Evolutionary conservation across 1,284 basidiomycete species (phyloP).

Genomic region (Leccinum angustisporum): DNA sequence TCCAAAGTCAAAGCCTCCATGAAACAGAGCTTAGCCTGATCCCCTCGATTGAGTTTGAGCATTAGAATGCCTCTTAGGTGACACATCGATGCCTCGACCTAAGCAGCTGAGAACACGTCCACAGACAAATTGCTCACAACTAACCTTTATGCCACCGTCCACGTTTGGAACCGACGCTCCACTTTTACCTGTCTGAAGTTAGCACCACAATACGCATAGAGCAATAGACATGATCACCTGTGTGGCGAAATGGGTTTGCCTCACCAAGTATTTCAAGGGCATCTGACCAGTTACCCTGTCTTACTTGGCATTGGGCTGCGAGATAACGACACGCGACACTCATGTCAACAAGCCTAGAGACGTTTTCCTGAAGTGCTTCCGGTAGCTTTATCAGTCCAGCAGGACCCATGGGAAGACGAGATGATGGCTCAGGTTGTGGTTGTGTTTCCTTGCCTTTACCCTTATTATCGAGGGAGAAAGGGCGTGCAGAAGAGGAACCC

Average conservation of each 20-base stretch:
- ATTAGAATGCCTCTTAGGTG: conserved; percentile 91
- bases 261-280: conserved; percentile 94
- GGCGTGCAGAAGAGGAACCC: conserved; percentile 22
- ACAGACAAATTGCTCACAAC: conserved; percentile 6
- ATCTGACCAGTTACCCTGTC: conserved; percentile 91
- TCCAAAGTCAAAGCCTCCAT: conserved; percentile 94
- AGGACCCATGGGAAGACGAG: conserved; percentile 66
- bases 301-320: conserved; percentile 90
- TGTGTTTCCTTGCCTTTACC: conserved; percentile 62
- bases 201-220: neutral
- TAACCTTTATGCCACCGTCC: conserved; percentile 85
- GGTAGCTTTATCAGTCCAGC: conserved; percentile 66
- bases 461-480: conserved; percentile 40
- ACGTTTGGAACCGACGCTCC: conserved; percentile 71
- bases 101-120: conserved; percentile 17
- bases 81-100: conserved; percentile 96
- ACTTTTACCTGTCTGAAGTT: conserved; percentile 45
- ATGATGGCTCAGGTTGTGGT: conserved; percentile 38
- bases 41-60: conserved; percentile 87
- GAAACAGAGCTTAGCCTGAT: conserved; percentile 89
- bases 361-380: conserved; percentile 58
- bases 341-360: conserved; percentile 83
- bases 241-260: conserved; percentile 80
- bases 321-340: conserved; percentile 92
- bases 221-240: conserved; percentile 41